Evolutionary conservation across 306 rosid species (phyloP).

Genomic region (Macrotyloma uniflorum): DNA sequence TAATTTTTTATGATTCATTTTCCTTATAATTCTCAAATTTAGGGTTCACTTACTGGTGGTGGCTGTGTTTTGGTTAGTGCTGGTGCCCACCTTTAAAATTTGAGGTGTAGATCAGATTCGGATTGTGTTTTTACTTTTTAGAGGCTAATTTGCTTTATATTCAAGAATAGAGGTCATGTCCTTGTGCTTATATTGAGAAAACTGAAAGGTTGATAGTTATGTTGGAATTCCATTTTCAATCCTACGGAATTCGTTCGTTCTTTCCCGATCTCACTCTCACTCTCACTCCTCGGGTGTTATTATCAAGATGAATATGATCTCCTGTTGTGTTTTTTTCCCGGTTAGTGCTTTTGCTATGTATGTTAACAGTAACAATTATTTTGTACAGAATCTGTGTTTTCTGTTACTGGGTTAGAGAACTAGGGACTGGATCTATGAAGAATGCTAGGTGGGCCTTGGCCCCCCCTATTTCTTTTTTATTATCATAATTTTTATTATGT

Average conservation of each 20-base stretch:
- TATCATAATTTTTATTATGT: too few relatives aligned
- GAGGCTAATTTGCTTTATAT: slow-evolving; percentile 67
- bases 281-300: neutral
- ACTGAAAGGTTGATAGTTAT: slow-evolving; percentile 54
- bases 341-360: too few relatives aligned
- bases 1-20: slow-evolving; percentile 57
- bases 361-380: too few relatives aligned
- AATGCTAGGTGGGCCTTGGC: too few relatives aligned
- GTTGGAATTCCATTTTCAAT: slow-evolving; percentile 48
- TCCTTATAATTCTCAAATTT: slow-evolving; percentile 58
- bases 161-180: slow-evolving; percentile 58
- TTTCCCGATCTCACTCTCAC: neutral
- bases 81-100: slow-evolving; percentile 77
- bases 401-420: too few relatives aligned
- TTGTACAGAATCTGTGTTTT: too few relatives aligned
- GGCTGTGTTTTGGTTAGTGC: slow-evolving; percentile 92
- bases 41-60: slow-evolving; percentile 73
- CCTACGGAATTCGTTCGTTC: slow-evolving; percentile 12
- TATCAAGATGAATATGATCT: slow-evolving; percentile 3
- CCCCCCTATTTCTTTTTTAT: too few relatives aligned
- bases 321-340: too few relatives aligned
- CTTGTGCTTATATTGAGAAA: slow-evolving; percentile 54
- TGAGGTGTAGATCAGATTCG: slow-evolving; percentile 86
- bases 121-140: slow-evolving; percentile 57
- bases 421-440: too few relatives aligned